A percentile compares a stretch with the other conserved stretches of the same genome.
Evolutionary conservation across 2,329 filamentous ascomycete species (phyloP).

Genomic region (Pezizomycotina sp.): DNA sequence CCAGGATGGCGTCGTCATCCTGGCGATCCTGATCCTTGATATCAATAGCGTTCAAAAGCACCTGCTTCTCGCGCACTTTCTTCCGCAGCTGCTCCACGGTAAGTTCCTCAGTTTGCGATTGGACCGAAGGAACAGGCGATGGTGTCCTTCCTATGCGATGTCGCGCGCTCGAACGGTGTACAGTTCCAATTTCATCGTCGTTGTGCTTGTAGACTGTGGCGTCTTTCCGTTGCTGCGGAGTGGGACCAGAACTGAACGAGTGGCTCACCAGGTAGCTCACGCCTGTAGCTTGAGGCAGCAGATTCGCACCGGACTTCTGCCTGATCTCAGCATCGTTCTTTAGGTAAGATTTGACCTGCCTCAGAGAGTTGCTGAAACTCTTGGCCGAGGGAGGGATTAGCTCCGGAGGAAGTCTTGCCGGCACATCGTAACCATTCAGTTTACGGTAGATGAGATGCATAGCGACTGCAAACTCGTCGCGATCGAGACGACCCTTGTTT

Average conservation of each 20-base stretch:
- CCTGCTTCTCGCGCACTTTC: slow-evolving; percentile 83
- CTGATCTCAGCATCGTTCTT: slow-evolving; percentile 76
- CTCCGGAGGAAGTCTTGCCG: slow-evolving; percentile 73
- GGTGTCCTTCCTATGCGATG: slow-evolving; percentile 64
- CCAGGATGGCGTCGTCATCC: slow-evolving; percentile 83
- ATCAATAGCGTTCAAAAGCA: slow-evolving; percentile 87
- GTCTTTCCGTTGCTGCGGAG: slow-evolving; percentile 53
- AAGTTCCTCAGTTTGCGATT: slow-evolving; percentile 57
- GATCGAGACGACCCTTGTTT: slow-evolving; percentile 82
- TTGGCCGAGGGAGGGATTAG: slow-evolving; percentile 86
- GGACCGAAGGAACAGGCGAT: slow-evolving; percentile 59
- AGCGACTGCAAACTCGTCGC: slow-evolving; percentile 93
- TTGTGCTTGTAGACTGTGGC: slow-evolving; percentile 95
- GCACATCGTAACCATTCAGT: slow-evolving; percentile 86
- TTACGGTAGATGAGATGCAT: slow-evolving; percentile 99
- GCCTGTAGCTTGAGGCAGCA: slow-evolving; percentile 91
- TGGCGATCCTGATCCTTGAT: slow-evolving; percentile 80
- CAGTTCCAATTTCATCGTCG: slow-evolving; percentile 72
- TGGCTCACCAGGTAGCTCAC: slow-evolving; percentile 95
- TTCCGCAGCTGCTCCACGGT: slow-evolving; percentile 78
- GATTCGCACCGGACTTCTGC: slow-evolving; percentile 73
- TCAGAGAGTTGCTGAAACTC: slow-evolving; percentile 83
- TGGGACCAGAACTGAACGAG: slow-evolving; percentile 54
- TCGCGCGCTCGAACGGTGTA: slow-evolving; percentile 88
- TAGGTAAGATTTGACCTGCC: slow-evolving; percentile 77